Conservation (phyloP, 2,329 filamentous ascomycete species). For the Phaeosphaeriaceae sp. region DNA sequence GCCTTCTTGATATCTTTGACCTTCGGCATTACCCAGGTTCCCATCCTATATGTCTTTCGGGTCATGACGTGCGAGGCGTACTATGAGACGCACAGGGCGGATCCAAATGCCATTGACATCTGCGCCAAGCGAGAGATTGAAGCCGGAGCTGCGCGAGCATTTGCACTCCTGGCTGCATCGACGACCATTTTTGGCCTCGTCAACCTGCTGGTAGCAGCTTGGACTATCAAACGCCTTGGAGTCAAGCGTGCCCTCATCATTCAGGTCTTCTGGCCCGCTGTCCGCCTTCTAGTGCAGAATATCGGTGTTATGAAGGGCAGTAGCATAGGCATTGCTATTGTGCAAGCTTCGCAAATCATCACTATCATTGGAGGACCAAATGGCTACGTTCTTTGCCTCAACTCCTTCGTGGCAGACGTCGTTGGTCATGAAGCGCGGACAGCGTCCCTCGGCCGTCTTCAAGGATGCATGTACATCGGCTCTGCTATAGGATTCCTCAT, state of each 20-base stretch:
- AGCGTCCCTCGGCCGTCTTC: conserved; percentile 68
- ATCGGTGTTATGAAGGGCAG: conserved; percentile 69
- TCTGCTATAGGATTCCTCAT: conserved; percentile 69
- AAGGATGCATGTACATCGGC: conserved; percentile 72
- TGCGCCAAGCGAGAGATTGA: conserved; percentile 69
- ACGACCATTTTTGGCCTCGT: conserved; percentile 72
- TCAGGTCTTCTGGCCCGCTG: conserved; percentile 69
- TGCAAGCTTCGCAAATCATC: conserved; percentile 72
- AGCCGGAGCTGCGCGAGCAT: conserved; percentile 67
- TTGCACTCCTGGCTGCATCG: conserved; percentile 70
- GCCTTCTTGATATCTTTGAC: conserved; percentile 66
- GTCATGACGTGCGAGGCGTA: conserved; percentile 76
- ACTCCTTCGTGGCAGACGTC: conserved; percentile 72
- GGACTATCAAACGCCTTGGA: conserved; percentile 70
- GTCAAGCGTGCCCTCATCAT: conserved; percentile 68
- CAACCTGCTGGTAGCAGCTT: conserved; percentile 72
- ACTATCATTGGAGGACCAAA: conserved; percentile 72
- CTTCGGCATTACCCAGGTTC: conserved; percentile 60
- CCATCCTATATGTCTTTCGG: conserved; percentile 70
- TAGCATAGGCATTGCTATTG: conserved; percentile 69
- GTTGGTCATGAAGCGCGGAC: conserved; percentile 67
- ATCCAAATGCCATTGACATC: conserved; percentile 56
- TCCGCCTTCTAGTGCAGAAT: conserved; percentile 69
- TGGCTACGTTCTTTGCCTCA: conserved; percentile 73
- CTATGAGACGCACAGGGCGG: conserved; percentile 63